These are phyloP conservation scores for Stenocarpella maydis DNA, from an alignment of 2,329 filamentous ascomycete species.

Conservation along the genomic window DNA sequence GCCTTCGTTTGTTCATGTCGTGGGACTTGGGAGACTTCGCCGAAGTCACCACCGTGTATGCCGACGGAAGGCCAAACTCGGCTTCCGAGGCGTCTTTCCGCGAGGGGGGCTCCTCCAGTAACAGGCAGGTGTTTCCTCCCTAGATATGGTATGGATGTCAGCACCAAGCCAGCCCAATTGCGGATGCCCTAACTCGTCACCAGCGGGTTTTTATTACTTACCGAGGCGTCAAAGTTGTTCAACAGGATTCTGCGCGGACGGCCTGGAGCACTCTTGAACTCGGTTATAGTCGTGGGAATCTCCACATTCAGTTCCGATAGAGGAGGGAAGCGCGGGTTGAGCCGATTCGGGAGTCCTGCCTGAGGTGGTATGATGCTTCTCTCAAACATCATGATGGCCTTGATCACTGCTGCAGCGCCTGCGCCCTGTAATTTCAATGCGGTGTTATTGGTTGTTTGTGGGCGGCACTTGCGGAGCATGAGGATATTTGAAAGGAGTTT, in stretches of 20 bases:
- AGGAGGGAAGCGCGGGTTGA: conserved; percentile 38
- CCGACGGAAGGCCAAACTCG: conserved; percentile 48
- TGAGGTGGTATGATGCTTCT: conserved; percentile 5
- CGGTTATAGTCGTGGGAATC: background rate
- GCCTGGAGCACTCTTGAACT: background rate
- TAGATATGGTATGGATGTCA: no score
- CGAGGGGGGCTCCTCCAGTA: conserved; percentile 40
- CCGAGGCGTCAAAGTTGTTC: conserved; percentile 16
- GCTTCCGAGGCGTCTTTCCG: conserved; percentile 29
- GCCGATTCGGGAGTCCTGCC: background rate
- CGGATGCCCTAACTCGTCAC: no score
- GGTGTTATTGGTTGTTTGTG: no score
- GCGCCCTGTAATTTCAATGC: no score
- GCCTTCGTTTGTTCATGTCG: background rate
- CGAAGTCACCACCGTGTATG: background rate
- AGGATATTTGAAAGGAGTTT: no score
- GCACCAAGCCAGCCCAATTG: no score
- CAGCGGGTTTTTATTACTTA: no score
- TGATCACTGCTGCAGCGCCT: no score
- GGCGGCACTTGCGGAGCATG: no score
- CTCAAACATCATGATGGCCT: conserved; percentile 8
- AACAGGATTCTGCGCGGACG: background rate
- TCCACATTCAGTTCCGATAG: background rate
- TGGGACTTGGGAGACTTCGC: background rate
- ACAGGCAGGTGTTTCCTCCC: conserved; percentile 17